Evolutionary conservation across 176 grass and related monocot species (phyloP).

Genomic region (Musa troglodytarum): DNA sequence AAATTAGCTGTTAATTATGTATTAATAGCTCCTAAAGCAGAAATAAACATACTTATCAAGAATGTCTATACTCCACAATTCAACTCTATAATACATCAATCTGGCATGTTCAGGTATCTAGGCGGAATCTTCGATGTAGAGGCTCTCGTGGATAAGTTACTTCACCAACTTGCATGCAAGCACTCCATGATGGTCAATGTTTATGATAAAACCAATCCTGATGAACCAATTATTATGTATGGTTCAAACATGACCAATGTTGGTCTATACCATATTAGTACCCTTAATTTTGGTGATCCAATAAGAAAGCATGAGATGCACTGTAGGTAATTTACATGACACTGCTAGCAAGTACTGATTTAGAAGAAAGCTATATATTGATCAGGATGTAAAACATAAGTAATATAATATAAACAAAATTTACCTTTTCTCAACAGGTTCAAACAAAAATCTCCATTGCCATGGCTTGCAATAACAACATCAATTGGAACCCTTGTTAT

Average conservation of each 20-base stretch:
- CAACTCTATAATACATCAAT: neutral
- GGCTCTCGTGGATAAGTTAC: conserved; percentile 87
- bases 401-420: neutral
- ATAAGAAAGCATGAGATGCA: conserved; percentile 94
- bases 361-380: neutral
- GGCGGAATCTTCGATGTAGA: conserved; percentile 98
- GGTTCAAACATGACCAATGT: conserved; percentile 40
- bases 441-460: conserved; percentile 47
- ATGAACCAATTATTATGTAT: conserved; percentile 71
- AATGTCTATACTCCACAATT: neutral
- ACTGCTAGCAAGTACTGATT: neutral
- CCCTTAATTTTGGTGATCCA: conserved; percentile 89
- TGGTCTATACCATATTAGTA: conserved; percentile 47
- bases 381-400: too few species aligned
- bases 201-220: conserved; percentile 70
- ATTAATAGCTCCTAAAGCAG: neutral
- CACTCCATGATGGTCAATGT: conserved; percentile 91
- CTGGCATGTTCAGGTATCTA: conserved; percentile 51
- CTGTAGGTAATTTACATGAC: conserved; percentile 59
- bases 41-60: neutral
- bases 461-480: conserved; percentile 73
- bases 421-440: conserved; percentile 37
- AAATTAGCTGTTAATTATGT: conserved; percentile 13
- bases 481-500: conserved; percentile 70
- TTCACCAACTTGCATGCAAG: conserved; percentile 82